Evolutionary conservation across 257 asterid species (phyloP).

Genomic region (Rehmannia glutinosa): DNA sequence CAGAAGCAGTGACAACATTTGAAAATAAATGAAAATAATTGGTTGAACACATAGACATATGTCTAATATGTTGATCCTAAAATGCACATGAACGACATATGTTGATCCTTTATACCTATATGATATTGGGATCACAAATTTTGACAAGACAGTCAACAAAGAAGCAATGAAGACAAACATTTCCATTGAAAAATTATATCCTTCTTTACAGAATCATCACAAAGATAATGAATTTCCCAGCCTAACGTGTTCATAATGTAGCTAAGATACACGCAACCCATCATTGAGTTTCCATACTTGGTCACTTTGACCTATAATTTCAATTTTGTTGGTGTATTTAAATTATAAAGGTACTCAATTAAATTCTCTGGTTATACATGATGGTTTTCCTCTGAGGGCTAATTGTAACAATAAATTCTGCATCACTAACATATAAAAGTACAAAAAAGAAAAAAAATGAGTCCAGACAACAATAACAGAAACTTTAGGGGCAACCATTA

Average conservation of each 20-base stretch:
- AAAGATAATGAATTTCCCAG: background rate
- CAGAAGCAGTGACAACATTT: no score
- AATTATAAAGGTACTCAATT: background rate
- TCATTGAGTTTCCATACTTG: background rate
- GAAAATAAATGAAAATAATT: no score
- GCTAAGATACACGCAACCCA: no score
- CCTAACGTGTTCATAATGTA: background rate
- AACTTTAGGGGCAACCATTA: background rate
- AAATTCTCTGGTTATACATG: background rate
- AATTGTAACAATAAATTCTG: background rate
- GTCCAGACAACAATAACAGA: background rate
- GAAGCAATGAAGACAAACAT: background rate
- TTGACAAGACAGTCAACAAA: background rate
- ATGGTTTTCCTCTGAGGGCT: background rate
- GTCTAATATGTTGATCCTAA: background rate
- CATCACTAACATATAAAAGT: background rate
- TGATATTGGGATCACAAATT: background rate
- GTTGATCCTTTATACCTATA: background rate
- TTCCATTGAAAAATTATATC: slow-evolving; percentile 3
- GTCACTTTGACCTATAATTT: background rate
- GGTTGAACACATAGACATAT: background rate
- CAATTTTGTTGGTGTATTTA: background rate
- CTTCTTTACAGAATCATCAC: background rate
- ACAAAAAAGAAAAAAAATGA: background rate
- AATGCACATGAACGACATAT: background rate